Evolutionary conservation across 2,329 filamentous ascomycete genomes (phyloP).

Genomic region (Aspergillus fijiensis): DNA sequence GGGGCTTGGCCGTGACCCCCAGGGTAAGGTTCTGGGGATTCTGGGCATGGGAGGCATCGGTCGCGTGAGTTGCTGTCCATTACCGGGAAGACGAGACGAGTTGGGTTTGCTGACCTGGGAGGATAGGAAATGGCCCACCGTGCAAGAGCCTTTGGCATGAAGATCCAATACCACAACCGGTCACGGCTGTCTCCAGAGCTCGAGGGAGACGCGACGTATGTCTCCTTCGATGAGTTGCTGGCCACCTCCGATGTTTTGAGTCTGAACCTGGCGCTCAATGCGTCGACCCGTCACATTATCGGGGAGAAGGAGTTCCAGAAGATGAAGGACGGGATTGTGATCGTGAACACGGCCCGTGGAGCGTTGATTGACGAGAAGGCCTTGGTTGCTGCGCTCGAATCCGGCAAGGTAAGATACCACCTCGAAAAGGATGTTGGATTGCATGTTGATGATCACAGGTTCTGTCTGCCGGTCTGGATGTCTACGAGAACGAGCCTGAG

Average conservation of each 20-base stretch:
- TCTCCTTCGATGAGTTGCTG: constrained; percentile 49
- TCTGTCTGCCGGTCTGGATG: constrained; percentile 46
- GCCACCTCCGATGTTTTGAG: constrained; percentile 48
- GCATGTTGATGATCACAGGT: constrained; percentile 28
- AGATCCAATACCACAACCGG: constrained; percentile 50
- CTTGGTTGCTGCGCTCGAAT: constrained; percentile 45
- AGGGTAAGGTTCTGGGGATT: constrained; percentile 48
- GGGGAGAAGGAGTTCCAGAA: constrained; percentile 45
- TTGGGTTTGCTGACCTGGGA: not conserved
- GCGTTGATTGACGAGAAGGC: constrained; percentile 50
- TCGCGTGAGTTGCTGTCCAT: constrained; percentile 32
- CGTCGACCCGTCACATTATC: constrained; percentile 49
- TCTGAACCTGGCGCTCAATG: constrained; percentile 47
- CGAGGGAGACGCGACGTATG: constrained; percentile 44
- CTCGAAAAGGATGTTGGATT: not conserved
- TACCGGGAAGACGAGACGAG: too few species aligned
- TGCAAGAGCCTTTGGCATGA: constrained; percentile 49
- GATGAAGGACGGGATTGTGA: constrained; percentile 48
- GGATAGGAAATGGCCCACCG: constrained; percentile 46
- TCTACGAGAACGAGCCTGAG: constrained; percentile 49
- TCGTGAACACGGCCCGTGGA: constrained; percentile 48
- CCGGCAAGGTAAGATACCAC: constrained; percentile 40
- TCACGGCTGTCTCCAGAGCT: constrained; percentile 41
- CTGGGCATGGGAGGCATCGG: constrained; percentile 52
- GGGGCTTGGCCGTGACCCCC: constrained; percentile 46